phyloP scores from a whole-genome alignment of 1,139 yeast species.

The Debaryomyces subglobosus region DNA sequence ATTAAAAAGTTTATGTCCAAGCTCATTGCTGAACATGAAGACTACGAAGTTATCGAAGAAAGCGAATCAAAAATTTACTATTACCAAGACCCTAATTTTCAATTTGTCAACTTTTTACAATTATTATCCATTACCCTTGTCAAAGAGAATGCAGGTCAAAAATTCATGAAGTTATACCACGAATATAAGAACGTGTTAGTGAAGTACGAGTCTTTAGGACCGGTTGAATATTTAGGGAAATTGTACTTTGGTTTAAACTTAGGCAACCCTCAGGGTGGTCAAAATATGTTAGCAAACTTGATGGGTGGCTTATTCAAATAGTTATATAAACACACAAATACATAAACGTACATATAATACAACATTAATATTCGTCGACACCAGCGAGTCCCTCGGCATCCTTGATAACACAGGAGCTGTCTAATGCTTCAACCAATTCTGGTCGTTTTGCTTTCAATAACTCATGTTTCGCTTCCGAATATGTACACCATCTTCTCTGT shows the following conservation, averaged over 20 bases:
- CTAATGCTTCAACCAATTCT: slow-evolving; percentile 69
- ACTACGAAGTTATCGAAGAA: slow-evolving; percentile 18
- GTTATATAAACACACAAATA: slow-evolving; percentile 2
- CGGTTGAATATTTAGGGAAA: slow-evolving; percentile 53
- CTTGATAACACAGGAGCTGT: slow-evolving; percentile 50
- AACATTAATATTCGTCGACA: slow-evolving; percentile 11
- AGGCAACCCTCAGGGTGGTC: slow-evolving; percentile 60
- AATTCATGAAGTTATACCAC: slow-evolving; percentile 55
- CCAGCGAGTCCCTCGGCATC: slow-evolving; percentile 22
- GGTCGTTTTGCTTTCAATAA: slow-evolving; percentile 62
- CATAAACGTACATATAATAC: background rate
- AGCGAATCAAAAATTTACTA: slow-evolving; percentile 20
- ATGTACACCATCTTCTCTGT: slow-evolving; percentile 74
- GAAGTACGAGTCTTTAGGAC: slow-evolving; percentile 35
- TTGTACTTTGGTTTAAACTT: slow-evolving; percentile 41
- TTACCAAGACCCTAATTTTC: slow-evolving; percentile 26
- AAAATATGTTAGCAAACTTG: slow-evolving; percentile 77
- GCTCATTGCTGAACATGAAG: slow-evolving; percentile 20
- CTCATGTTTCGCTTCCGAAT: slow-evolving; percentile 70
- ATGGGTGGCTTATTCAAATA: slow-evolving; percentile 76
- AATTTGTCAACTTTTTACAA: slow-evolving; percentile 68
- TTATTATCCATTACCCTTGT: slow-evolving; percentile 65
- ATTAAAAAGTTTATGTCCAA: slow-evolving; percentile 40
- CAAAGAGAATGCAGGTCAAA: slow-evolving; percentile 55
- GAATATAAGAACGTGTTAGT: slow-evolving; percentile 37